These are phyloP conservation scores for Cadophora luteo-olivacea DNA, from an alignment of 2,329 filamentous ascomycete genomes.

Conservation along the genomic window DNA sequence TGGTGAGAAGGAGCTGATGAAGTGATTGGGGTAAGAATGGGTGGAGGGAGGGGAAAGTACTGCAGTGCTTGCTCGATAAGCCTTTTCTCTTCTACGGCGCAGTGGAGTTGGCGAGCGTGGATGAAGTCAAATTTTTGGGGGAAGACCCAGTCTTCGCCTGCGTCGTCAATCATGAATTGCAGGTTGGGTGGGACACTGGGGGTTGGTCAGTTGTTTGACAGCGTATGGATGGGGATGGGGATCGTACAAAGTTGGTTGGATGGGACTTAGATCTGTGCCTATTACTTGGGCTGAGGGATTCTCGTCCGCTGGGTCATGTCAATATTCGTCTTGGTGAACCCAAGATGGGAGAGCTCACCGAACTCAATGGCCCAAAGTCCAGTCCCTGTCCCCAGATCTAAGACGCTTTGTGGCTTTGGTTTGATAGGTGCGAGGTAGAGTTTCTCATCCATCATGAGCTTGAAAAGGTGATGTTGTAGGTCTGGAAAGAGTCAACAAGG, in stretches of 20 bases:
- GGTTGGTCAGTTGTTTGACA: slow-evolving; percentile 50
- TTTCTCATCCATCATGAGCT: slow-evolving; percentile 32
- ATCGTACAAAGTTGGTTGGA: slow-evolving; percentile 37
- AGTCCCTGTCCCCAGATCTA: slow-evolving; percentile 51
- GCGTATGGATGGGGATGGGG: slow-evolving; percentile 45
- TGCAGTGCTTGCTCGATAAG: slow-evolving; percentile 33
- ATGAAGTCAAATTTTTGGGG: slow-evolving; percentile 24
- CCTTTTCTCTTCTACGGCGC: slow-evolving; percentile 47
- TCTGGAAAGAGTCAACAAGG: slow-evolving; percentile 19
- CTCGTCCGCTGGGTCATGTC: slow-evolving; percentile 31
- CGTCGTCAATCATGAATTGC: slow-evolving; percentile 47
- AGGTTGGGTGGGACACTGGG: slow-evolving; percentile 47
- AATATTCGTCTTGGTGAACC: neutral
- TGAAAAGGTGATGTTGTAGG: slow-evolving; percentile 35
- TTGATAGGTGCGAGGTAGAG: slow-evolving; percentile 38
- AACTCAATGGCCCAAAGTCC: slow-evolving; percentile 50
- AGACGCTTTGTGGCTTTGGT: slow-evolving; percentile 43
- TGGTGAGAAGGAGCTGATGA: neutral
- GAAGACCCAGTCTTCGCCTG: slow-evolving; percentile 50
- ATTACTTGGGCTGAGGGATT: slow-evolving; percentile 40
- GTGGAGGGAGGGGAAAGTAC: slow-evolving; percentile 9
- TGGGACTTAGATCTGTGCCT: slow-evolving; percentile 42
- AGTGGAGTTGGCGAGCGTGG: slow-evolving; percentile 48
- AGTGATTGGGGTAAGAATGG: no score
- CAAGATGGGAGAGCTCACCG: slow-evolving; percentile 14